Percentiles rank a stretch among this genome's conserved stretches.
Evolutionary conservation across 495 filamentous ascomycete genomes (phyloP).

Genomic region (Tuber calosporum): DNA sequence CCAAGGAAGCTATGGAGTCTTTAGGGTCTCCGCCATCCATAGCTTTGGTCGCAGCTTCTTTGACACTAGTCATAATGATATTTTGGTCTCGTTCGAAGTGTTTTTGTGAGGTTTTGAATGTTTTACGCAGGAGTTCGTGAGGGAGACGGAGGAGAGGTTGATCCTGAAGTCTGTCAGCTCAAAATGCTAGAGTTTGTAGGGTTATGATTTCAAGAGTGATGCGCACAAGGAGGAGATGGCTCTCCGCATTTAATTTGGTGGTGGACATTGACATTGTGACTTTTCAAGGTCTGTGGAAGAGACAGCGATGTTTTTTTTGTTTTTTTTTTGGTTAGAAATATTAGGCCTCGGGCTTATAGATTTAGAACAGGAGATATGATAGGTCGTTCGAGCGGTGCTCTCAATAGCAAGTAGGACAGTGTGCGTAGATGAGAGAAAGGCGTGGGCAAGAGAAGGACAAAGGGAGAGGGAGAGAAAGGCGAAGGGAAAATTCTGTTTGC

Average conservation of each 20-base stretch:
- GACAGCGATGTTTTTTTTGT: neutral
- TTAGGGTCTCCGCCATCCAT: slow-evolving; percentile 55
- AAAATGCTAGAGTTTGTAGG: neutral
- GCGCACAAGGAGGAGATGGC: slow-evolving; percentile 61
- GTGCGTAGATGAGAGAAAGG: neutral
- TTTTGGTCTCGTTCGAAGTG: slow-evolving; percentile 71
- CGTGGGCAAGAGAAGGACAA: no score
- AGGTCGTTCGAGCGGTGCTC: neutral
- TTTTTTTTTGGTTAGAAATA: no score
- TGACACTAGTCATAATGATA: slow-evolving; percentile 60
- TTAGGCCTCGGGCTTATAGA: neutral
- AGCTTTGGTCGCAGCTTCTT: slow-evolving; percentile 60
- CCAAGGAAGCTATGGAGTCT: slow-evolving; percentile 67
- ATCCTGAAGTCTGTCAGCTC: slow-evolving; percentile 54
- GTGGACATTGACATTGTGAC: slow-evolving; percentile 43
- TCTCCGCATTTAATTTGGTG: slow-evolving; percentile 66
- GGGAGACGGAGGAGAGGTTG: slow-evolving; percentile 91
- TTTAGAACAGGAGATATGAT: neutral
- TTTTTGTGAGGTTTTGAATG: slow-evolving; percentile 81
- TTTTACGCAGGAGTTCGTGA: slow-evolving; percentile 81
- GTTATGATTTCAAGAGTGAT: slow-evolving; percentile 4
- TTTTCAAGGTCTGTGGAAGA: neutral
- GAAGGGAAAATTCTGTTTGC: neutral
- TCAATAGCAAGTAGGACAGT: neutral
- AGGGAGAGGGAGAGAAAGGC: neutral